Conservation (phyloP, 805 yeast genomes). For the Pichia scutulata region DNA sequence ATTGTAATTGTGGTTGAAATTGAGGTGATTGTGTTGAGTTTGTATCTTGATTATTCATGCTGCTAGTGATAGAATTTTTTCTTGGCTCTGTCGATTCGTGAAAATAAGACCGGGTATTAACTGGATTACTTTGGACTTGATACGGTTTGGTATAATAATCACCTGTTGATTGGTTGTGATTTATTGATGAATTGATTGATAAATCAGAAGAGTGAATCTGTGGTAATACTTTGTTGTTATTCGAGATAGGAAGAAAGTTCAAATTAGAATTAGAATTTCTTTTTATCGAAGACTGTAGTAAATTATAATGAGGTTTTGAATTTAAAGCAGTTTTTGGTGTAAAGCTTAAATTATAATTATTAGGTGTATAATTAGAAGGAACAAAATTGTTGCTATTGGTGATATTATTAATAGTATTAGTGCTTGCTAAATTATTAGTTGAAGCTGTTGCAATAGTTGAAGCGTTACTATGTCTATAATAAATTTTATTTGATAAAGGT, state of each 20-base stretch:
- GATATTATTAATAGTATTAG: not conserved
- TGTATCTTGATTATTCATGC: not conserved
- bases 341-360: constrained; percentile 1
- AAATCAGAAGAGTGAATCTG: constrained; percentile 20
- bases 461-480: constrained; percentile 4
- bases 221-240: constrained; percentile 15
- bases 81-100: not conserved
- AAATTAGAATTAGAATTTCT: constrained; percentile 20
- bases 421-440: not conserved
- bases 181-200: constrained; percentile 21
- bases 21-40: not conserved
- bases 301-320: constrained; percentile 3
- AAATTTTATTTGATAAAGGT: not conserved
- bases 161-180: constrained; percentile 10
- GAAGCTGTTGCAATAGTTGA: constrained; percentile 1
- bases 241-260: constrained; percentile 21
- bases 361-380: not conserved
- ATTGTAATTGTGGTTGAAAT: constrained; percentile 2
- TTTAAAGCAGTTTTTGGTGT: constrained; percentile 1
- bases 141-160: not conserved
- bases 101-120: not conserved
- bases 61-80: not conserved
- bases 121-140: not conserved
- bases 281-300: constrained; percentile 2
- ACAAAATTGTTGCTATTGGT: not conserved